Conservation (phyloP, 176 grass and related monocot genomes). For the Carex kokanica region DNA sequence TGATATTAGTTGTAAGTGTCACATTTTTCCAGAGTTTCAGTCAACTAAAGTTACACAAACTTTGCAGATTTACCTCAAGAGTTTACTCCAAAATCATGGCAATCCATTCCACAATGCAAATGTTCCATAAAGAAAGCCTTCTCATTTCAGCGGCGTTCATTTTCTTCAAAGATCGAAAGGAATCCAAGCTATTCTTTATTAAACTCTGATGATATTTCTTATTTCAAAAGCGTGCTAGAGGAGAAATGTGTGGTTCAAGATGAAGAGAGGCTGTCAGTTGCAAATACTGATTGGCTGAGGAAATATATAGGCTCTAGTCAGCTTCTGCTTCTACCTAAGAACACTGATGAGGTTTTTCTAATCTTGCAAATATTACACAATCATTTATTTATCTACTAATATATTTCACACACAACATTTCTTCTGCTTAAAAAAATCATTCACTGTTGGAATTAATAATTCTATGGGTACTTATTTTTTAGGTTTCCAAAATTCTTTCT, state of each 20-base stretch:
- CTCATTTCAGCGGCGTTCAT: conserved; percentile 36
- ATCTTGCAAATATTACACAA: background rate
- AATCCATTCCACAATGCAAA: background rate
- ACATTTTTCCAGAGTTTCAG: background rate
- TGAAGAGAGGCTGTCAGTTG: conserved; percentile 65
- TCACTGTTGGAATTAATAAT: background rate
- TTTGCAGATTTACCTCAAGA: conserved; percentile 13
- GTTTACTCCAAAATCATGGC: conserved; percentile 15
- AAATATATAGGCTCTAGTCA: conserved; percentile 82
- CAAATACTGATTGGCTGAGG: conserved; percentile 85
- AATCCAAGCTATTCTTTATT: conserved; percentile 70
- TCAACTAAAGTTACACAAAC: background rate
- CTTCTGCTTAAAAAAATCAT: conserved; percentile 1
- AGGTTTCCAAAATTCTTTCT: conserved; percentile 97
- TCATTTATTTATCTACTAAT: conserved; percentile 3
- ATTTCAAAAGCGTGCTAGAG: conserved; percentile 76
- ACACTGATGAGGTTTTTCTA: conserved; percentile 51
- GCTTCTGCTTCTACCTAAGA: conserved; percentile 81
- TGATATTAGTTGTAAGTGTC: background rate
- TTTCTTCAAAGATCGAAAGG: conserved; percentile 57
- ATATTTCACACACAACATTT: background rate
- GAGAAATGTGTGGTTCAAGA: conserved; percentile 80
- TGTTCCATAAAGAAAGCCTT: conserved; percentile 14
- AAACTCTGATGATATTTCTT: conserved; percentile 62
- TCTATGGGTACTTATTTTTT: conserved; percentile 36